These are phyloP conservation scores for Penicillium antarcticum DNA, from an alignment of 495 filamentous ascomycete genomes.

Conservation along the genomic window DNA sequence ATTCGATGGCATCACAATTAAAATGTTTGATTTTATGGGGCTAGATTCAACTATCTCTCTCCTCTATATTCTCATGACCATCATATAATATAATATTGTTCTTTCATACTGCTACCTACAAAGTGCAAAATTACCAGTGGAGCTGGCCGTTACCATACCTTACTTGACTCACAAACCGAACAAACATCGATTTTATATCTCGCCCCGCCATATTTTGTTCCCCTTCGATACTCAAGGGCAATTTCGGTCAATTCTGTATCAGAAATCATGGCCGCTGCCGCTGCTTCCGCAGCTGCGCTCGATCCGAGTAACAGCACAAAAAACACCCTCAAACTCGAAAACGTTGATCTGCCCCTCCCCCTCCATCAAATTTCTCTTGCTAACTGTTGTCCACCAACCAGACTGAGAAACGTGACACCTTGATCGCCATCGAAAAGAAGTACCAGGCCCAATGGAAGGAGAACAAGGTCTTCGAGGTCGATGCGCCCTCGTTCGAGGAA, in stretches of 20 bases:
- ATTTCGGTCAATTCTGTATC: conserved; percentile 8
- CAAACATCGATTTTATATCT: conserved; percentile 24
- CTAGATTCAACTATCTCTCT: too few species aligned
- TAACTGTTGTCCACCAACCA: conserved; percentile 28
- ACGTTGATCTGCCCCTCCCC: conserved; percentile 46
- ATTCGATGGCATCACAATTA: too few species aligned
- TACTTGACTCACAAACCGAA: conserved; percentile 19
- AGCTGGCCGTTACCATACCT: conserved; percentile 11
- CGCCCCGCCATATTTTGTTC: conserved; percentile 33
- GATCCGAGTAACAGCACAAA: conserved; percentile 60
- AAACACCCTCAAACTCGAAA: conserved; percentile 72
- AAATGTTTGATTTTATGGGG: too few species aligned
- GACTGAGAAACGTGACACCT: conserved; percentile 90
- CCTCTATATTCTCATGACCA: too few species aligned
- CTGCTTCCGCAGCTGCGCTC: conserved; percentile 53
- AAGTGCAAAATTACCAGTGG: background rate
- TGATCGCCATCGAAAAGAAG: conserved; percentile 86
- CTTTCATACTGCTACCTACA: too few species aligned
- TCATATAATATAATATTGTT: too few species aligned
- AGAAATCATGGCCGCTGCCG: conserved; percentile 51
- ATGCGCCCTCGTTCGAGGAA: conserved; percentile 76
- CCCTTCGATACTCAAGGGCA: conserved; percentile 15
- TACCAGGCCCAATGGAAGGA: conserved; percentile 87
- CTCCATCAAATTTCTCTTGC: conserved; percentile 17
- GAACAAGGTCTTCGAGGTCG: conserved; percentile 72